Percentiles rank a stretch among this genome's conserved stretches.
These are phyloP conservation scores for Boletellus sp. DNA, from an alignment of 768 basidiomycete genomes.

Conservation along the genomic window DNA sequence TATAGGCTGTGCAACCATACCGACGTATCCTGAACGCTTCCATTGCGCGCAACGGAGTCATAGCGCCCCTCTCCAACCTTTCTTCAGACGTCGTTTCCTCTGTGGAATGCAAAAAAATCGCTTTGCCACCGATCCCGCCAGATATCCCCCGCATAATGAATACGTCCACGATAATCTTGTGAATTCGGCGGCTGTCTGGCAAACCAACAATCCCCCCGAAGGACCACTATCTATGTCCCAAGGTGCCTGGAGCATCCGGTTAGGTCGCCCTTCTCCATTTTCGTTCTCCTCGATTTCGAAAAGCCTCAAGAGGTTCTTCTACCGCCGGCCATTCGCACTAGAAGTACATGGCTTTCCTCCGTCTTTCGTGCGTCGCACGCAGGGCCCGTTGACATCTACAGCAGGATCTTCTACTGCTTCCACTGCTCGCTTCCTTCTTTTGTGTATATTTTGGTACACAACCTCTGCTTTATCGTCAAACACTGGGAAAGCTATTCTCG, in stretches of 20 bases:
- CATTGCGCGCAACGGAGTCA: neutral
- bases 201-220: conserved; percentile 18
- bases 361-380: conserved; percentile 26
- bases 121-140: conserved; percentile 4
- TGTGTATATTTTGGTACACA: conserved; percentile 91
- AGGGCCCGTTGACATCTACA: conserved; percentile 13
- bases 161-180: conserved; percentile 15
- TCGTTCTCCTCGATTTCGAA: conserved; percentile 10
- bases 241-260: conserved; percentile 3
- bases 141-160: conserved; percentile 18
- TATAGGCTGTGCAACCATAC: conserved; percentile 4
- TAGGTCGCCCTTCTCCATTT: conserved; percentile 4
- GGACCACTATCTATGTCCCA: conserved; percentile 8
- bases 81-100: neutral
- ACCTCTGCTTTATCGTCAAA: conserved; percentile 93
- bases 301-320: conserved; percentile 16
- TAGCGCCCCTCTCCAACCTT: neutral
- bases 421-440: conserved; percentile 59
- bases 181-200: conserved; percentile 21
- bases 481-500: conserved; percentile 94
- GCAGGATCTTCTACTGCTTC: conserved; percentile 21
- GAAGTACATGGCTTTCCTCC: conserved; percentile 18
- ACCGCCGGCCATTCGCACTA: conserved; percentile 12
- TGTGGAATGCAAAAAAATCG: conserved; percentile 23
- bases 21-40: neutral